Evolutionary conservation across 169 alveolate genomes (phyloP).

Genomic region (Cryptosporidium bovis): DNA sequence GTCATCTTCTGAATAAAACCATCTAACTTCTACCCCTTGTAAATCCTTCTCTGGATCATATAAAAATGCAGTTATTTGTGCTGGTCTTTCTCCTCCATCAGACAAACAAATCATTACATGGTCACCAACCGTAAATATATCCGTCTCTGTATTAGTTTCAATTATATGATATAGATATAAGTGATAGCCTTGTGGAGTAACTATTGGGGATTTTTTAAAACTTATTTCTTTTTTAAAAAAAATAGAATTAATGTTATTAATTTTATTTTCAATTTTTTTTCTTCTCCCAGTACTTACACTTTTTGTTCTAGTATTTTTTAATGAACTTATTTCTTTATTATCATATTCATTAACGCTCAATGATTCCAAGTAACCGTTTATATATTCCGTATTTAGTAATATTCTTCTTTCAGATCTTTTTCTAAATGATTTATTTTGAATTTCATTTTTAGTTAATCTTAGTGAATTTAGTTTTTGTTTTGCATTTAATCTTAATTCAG

Average conservation of each 20-base stretch:
- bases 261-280: neutral
- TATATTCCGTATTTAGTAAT: constrained; percentile 12
- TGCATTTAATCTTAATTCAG: constrained; percentile 23
- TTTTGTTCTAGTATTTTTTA: neutral
- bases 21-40: constrained; percentile 69
- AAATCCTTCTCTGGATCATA: constrained; percentile 61
- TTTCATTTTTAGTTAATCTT: constrained; percentile 17
- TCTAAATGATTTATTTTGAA: neutral
- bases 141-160: constrained; percentile 11
- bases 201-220: constrained; percentile 49
- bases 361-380: neutral
- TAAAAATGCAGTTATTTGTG: constrained; percentile 68
- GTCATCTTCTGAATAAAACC: constrained; percentile 68
- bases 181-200: constrained; percentile 70
- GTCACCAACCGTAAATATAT: constrained; percentile 58
- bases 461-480: constrained; percentile 13
- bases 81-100: constrained; percentile 74
- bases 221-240: neutral
- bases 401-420: constrained; percentile 31
- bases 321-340: neutral
- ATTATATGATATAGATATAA: constrained; percentile 33
- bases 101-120: constrained; percentile 64
- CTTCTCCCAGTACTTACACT: neutral
- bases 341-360: neutral
- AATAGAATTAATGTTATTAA: neutral